Evolutionary conservation across 202 grass and related monocot genomes (phyloP).

Genomic region (Eragrostis tef): DNA sequence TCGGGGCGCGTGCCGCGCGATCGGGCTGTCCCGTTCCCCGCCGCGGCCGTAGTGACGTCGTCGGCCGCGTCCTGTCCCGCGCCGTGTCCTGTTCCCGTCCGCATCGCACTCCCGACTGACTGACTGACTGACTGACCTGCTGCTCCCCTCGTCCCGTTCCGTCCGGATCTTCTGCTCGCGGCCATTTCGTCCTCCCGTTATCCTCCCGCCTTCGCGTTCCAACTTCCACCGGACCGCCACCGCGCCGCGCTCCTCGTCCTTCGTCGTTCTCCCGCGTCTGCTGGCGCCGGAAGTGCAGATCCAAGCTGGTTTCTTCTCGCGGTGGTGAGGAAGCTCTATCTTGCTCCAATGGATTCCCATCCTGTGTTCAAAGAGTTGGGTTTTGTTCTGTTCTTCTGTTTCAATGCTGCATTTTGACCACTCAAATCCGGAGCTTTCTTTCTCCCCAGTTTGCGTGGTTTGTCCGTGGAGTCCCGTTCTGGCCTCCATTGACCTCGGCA

Average conservation of each 20-base stretch:
- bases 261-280: too few relatives aligned
- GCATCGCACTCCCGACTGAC: not conserved
- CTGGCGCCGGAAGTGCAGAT: slow-evolving; percentile 8
- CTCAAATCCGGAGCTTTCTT: not conserved
- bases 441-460: too few relatives aligned
- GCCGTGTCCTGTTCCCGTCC: slow-evolving; percentile 1
- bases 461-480: not conserved
- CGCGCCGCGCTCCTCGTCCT: not conserved
- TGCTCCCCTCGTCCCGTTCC: not conserved
- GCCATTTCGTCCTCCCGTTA: not conserved
- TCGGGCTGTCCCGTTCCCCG: not conserved
- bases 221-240: not conserved
- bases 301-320: not conserved
- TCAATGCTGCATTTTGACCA: not conserved
- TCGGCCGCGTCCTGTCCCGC: not conserved
- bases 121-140: not conserved
- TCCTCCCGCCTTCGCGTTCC: slow-evolving; percentile 29
- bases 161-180: slow-evolving; percentile 35
- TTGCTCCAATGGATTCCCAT: not conserved
- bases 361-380: not conserved
- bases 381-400: not conserved
- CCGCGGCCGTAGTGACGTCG: not conserved
- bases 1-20: not conserved
- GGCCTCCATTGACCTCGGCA: not conserved
- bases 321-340: not conserved